Base-by-base conservation (phyloP, 805 yeast genomes). In the Ogataea methanolica region DNA sequence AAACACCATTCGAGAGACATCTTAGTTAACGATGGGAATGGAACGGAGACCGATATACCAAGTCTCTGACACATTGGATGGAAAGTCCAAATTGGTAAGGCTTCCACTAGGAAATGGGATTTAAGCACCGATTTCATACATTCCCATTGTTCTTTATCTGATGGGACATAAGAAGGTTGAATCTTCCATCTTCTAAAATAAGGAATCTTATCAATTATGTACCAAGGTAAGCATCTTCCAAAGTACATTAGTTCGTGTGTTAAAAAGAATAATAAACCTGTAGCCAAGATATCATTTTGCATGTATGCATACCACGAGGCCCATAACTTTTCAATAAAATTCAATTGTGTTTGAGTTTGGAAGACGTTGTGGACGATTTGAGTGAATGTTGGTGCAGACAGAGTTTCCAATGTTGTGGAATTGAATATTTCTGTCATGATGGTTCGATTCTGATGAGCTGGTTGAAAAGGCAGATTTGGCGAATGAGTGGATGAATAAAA, bases 201-300 rank as follows among this genome's bases (percentile, higher is more conserved):
- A 6, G 80, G 78, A 16, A 75, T 76, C 50, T 70, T 69, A 53
- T 76, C 83, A 45, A 79, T 74, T 15, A 79, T 68, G 54, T 68
- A 74, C 83, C 83, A 79, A 11, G 84, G 84, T 6, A 79, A 49
- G 57, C 81, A 79, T 60, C 84, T 69, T 15, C 81, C 82, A 55
- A 79, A 79, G 57, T 79, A 79, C 63, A 74, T 72, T n/a, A 77
- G 14, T 54, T 79, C 84, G 55, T 79, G 84, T 16, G 74, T 69
- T n/a, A 71, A 53, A 58, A 79, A 79, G 61, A 79, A 76, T 44
- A 79, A 58, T 23, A 79, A 67, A 2, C 84, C 84, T 9, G 84
- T 79, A 22, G 84, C 84, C 43, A 79, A 69, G 16, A 73, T 64
- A 51, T 79, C 84, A 55, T 78, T 78, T 49, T 70, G 71, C 63